Base-by-base conservation (phyloP, 768 basidiomycete genomes). In the Leccinum arenicola region DNA sequence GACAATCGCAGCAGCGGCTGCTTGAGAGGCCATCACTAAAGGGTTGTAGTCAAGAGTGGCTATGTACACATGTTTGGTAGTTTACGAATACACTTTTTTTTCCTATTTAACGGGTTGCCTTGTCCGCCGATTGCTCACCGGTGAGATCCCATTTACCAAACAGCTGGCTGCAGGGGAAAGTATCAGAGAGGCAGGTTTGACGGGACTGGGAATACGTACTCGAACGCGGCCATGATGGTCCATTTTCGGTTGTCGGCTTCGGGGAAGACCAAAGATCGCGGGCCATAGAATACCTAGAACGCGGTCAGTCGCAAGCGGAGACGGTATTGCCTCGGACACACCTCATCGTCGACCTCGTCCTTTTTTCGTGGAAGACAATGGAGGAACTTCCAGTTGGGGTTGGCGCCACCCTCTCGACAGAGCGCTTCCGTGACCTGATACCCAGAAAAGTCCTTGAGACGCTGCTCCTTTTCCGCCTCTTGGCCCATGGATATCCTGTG, bases 401-500 rank as follows among this genome's bases (percentile, higher is more conserved):
- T 87, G 11, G 95, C 94, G 12, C 88, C 91, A 8, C 91, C 91
- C 59, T 85, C 82, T 17, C 77, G 76, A 73, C 94, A 95, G 31
- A 98, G 81, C 33, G 83, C 75, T 72, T 98, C 94, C 2, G 96
- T 98, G 52, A 99, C 86, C 70, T 98, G 97, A 74, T 92, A 99
- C 3, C 97, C 95, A 17, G 83, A 63, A 75, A 99, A 99, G 59
- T 93, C 96, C 52, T 83, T 77, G 47, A 96, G 72, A 15, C 96
- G 86, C 65, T 93, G 86, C 33, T 78, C 91, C 63, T 95, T 93
- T 73, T 98, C 95, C 1, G 87, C 89, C 74, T 98, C 97, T 74
- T 97, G 94, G 17, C 97, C 97, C 97, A 99, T 98, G 2, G 96
- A 98, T 63, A 98, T 94, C 95, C 93, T 95, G 67, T 14, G 27